phyloP scores from a whole-genome alignment of 164 flowering plant species.

The Euptelea pleiosperma region DNA sequence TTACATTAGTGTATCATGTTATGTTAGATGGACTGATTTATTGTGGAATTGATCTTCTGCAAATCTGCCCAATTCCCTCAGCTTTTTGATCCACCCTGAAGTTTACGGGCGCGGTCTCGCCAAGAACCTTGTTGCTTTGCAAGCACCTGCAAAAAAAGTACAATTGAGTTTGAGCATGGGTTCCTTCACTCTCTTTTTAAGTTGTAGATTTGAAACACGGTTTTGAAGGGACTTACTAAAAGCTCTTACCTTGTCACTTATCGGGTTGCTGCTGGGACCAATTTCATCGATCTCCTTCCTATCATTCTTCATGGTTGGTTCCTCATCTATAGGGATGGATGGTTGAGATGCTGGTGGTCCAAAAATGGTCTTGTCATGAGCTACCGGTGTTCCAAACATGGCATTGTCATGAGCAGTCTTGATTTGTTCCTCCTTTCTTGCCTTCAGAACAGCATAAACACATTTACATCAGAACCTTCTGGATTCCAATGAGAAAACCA shows the following conservation, averaged over 20 bases:
- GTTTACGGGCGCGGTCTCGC: constrained; percentile 80
- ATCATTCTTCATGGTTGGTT: constrained; percentile 27
- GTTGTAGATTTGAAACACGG: not conserved
- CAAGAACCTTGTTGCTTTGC: constrained; percentile 87
- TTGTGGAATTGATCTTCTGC: not conserved
- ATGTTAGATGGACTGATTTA: too few relatives aligned
- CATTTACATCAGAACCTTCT: not conserved
- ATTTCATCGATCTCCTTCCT: constrained; percentile 22
- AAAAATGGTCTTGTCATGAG: constrained; percentile 81
- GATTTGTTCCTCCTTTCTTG: constrained; percentile 61
- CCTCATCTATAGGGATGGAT: constrained; percentile 26
- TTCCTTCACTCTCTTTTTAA: not conserved
- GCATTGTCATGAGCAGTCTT: constrained; percentile 86
- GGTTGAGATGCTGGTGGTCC: constrained; percentile 43
- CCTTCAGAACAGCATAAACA: constrained; percentile 34
- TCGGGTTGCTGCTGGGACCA: constrained; percentile 31
- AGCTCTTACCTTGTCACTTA: constrained; percentile 62
- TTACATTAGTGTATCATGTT: too few relatives aligned
- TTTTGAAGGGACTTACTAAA: not conserved
- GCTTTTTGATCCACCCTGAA: constrained; percentile 12
- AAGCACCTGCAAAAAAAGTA: constrained; percentile 46
- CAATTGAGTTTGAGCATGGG: not conserved
- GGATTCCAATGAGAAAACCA: not conserved
- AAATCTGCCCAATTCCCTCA: not conserved
- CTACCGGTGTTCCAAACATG: constrained; percentile 67